A percentile compares a stretch with the other conserved stretches of the same genome.
These are phyloP conservation scores for Penicilliopsis zonata DNA, from an alignment of 495 filamentous ascomycete species.

Conservation along the genomic window DNA sequence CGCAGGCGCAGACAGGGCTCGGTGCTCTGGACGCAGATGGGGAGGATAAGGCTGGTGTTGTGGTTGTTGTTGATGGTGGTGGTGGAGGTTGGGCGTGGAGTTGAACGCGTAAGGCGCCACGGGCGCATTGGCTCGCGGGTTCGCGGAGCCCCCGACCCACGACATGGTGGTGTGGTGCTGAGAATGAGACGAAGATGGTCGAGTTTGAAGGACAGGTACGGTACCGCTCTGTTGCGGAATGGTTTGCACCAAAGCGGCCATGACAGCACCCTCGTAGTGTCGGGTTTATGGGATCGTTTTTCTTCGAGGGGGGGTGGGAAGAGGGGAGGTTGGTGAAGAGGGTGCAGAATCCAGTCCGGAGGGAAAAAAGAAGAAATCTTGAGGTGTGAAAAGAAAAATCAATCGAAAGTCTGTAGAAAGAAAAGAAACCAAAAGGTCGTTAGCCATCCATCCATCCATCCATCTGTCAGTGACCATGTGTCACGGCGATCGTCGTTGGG, in stretches of 20 bases:
- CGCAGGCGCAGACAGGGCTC: slow-evolving; percentile 52
- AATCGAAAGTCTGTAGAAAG: no score
- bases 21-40: slow-evolving; percentile 55
- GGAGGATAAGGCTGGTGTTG: slow-evolving; percentile 46
- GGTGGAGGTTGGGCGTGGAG: slow-evolving; percentile 55
- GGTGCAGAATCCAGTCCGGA: no score
- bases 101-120: slow-evolving; percentile 81
- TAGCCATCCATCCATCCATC: no score
- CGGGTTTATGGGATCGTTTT: no score
- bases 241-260: slow-evolving; percentile 88
- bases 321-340: no score
- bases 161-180: slow-evolving; percentile 49
- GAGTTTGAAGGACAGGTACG: slow-evolving; percentile 71
- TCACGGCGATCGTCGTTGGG: no score
- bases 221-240: slow-evolving; percentile 74
- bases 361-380: no score
- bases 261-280: slow-evolving; percentile 40
- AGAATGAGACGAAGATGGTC: slow-evolving; percentile 56
- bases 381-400: no score
- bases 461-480: no score
- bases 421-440: no score
- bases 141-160: slow-evolving; percentile 41
- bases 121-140: slow-evolving; percentile 56
- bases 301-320: no score
- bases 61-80: slow-evolving; percentile 32